These are phyloP conservation scores for Syzygium oleosum DNA, from an alignment of 345 rosid genomes.

Conservation along the genomic window DNA sequence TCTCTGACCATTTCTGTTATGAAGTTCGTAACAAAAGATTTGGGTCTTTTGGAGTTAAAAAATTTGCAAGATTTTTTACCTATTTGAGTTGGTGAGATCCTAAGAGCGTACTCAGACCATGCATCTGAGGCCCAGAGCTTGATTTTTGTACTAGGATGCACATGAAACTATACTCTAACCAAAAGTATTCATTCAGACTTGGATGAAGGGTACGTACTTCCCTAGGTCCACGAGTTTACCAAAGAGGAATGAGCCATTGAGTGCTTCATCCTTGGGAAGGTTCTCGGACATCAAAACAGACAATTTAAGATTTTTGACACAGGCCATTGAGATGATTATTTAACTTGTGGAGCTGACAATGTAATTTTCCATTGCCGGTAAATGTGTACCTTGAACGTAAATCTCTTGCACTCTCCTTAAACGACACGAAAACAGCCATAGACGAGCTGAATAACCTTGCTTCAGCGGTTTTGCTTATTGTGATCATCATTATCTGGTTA, in stretches of 20 bases:
- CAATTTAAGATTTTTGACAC: not conserved
- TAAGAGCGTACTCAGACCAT: not conserved
- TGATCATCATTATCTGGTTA: constrained; percentile 33
- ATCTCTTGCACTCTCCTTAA: constrained; percentile 47
- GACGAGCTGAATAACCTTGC: constrained; percentile 56
- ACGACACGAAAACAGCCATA: constrained; percentile 61
- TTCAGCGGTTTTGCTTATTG: constrained; percentile 26
- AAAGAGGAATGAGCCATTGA: not conserved
- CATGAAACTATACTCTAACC: not conserved
- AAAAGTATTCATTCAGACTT: not conserved
- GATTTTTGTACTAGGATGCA: not conserved
- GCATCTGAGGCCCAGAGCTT: not conserved
- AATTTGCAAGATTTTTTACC: not conserved
- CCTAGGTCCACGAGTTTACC: not conserved
- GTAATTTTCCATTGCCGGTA: constrained; percentile 19
- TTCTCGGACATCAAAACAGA: not conserved
- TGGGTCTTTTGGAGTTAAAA: not conserved
- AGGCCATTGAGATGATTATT: not conserved
- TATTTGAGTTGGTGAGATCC: not conserved
- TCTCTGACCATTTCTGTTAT: not conserved
- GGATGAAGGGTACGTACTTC: not conserved
- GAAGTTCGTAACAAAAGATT: not conserved
- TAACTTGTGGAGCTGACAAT: not conserved
- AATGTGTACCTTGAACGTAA: constrained; percentile 55
- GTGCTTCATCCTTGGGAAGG: not conserved